phyloP scores from a whole-genome alignment of 1,284 basidiomycete species.

The Anthracocystis walkeri region DNA sequence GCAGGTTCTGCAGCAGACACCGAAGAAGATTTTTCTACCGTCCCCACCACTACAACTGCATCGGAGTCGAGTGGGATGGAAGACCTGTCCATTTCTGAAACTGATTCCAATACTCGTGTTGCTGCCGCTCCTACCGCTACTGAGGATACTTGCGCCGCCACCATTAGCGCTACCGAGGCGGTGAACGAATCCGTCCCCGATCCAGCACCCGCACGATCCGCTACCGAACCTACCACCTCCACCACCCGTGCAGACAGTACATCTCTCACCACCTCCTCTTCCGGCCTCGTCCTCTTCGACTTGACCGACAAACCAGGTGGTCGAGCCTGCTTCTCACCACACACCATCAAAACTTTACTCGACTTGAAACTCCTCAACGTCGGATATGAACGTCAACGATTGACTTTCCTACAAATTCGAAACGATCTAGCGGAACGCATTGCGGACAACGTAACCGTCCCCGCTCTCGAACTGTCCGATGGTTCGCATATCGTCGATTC shows the following conservation, averaged over 20 bases:
- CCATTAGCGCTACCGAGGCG: background rate
- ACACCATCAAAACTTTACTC: constrained; percentile 59
- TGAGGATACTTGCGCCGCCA: background rate
- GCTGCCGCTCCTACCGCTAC: too few relatives aligned
- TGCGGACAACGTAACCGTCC: constrained; percentile 58
- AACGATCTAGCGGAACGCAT: constrained; percentile 48
- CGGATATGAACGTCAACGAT: constrained; percentile 57
- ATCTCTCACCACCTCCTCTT: constrained; percentile 31
- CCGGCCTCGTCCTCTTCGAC: constrained; percentile 58
- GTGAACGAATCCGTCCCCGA: constrained; percentile 25
- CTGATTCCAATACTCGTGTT: constrained; percentile 41
- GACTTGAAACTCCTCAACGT: constrained; percentile 58
- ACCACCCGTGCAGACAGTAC: constrained; percentile 25
- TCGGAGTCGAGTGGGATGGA: constrained; percentile 40
- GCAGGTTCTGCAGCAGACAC: constrained; percentile 46
- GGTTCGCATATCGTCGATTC: constrained; percentile 57
- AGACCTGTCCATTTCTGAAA: constrained; percentile 37
- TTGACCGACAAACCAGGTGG: constrained; percentile 48
- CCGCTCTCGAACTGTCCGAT: constrained; percentile 51
- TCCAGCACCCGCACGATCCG: constrained; percentile 26
- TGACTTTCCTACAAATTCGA: constrained; percentile 59
- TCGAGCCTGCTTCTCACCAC: constrained; percentile 43
- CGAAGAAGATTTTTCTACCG: constrained; percentile 38
- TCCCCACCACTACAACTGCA: constrained; percentile 38
- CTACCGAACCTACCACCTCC: constrained; percentile 11